Conservation (phyloP, 768 basidiomycete species). For the Boletus rex-veris region DNA sequence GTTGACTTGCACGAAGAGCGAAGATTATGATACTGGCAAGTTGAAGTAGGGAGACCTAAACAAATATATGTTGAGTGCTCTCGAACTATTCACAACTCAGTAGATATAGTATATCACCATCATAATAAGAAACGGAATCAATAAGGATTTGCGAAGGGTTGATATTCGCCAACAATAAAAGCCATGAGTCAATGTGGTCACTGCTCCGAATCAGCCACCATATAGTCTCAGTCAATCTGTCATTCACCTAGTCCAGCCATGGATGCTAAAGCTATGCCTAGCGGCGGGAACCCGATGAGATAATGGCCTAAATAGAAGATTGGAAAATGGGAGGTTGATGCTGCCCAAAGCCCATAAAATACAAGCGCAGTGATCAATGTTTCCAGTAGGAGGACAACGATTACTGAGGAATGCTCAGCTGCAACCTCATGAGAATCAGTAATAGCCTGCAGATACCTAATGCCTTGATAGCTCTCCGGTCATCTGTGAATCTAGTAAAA, state of each 20-base stretch:
- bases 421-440: not conserved
- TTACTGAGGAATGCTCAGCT: slow-evolving; percentile 3
- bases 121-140: slow-evolving; percentile 10
- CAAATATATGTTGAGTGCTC: not conserved
- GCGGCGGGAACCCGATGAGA: too few species aligned
- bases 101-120: slow-evolving; percentile 5
- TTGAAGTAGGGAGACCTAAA: slow-evolving; percentile 24
- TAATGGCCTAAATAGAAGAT: too few species aligned
- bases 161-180: slow-evolving; percentile 26
- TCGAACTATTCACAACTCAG: not conserved
- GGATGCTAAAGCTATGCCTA: not conserved
- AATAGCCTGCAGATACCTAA: slow-evolving; percentile 5
- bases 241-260: slow-evolving; percentile 19
- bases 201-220: not conserved
- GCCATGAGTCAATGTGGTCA: slow-evolving; percentile 16
- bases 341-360: slow-evolving; percentile 12
- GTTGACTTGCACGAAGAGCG: not conserved
- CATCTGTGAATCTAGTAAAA: slow-evolving; percentile 16
- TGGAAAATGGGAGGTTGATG: too few species aligned
- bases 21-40: slow-evolving; percentile 13
- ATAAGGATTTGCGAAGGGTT: not conserved
- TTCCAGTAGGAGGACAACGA: slow-evolving; percentile 14
- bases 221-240: not conserved
- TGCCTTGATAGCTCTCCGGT: slow-evolving; percentile 11
- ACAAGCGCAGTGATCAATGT: slow-evolving; percentile 4